Base-by-base conservation (phyloP, 2,329 filamentous ascomycete genomes). In the Rhynchosporium secalis region DNA sequence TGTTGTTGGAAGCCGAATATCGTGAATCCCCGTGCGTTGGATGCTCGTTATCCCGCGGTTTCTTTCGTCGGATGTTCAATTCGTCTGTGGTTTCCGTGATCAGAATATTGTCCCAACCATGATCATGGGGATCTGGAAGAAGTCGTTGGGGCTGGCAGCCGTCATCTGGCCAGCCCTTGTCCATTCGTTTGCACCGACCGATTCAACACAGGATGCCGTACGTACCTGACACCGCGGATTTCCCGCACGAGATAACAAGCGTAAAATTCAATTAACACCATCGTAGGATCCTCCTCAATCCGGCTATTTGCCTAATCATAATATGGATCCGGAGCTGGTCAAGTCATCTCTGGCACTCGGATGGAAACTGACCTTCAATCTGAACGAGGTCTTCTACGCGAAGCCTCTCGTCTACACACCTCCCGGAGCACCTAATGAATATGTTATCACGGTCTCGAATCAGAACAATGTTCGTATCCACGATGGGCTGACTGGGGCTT, bases 401-500 rank as follows among this genome's bases (percentile, higher is more conserved):
- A 79, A 81, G 65, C 79, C 80, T 13, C 70, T 83, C 15, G 77
- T 81, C 4, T 83, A 83, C 72, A 86, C 84, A 1, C 77, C 80
- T 9, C 75, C 76, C 41, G 76, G 77, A 15, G 72, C 71, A 3
- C 76, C 76, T 4, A 82, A 85, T 45, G 61, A 65, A 72, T 82
- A 80, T 60, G 77, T 86, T 48, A 85, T 81, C 66, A 72, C 83
- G 8, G 79, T 83, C 1, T 85, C 83, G 0, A 82, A 81, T 0
- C 81, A 83, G 69, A 86, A 85, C 71, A 83, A 82, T 51, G 72
- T 85, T 12, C 83, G 84, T 70, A 83, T 83, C 58, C 71, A 85
- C 40, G 76, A 85, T 67, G 81, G 81, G 0, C 79, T 80, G 68
- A 83, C 81, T 0, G 83, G 83, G n/a, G 76, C 73, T 3, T 79